A percentile compares a stretch with the other conserved stretches of the same genome.
phyloP scores from a whole-genome alignment of 2,329 filamentous ascomycete species.

The Keithomyces neogunnii region DNA sequence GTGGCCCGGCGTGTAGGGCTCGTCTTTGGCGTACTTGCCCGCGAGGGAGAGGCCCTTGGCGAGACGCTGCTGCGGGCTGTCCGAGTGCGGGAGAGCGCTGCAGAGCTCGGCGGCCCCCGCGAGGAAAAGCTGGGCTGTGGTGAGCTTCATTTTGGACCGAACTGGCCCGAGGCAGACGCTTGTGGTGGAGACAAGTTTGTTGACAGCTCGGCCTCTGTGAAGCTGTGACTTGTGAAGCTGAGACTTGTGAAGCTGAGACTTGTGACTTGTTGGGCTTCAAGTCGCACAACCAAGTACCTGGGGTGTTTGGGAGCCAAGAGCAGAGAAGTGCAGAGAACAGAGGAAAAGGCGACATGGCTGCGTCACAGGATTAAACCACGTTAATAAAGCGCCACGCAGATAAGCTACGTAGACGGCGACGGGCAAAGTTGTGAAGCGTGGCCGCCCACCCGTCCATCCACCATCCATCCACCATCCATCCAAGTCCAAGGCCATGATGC shows the following conservation, averaged over 20 bases:
- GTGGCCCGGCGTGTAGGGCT: constrained; percentile 52
- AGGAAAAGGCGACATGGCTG: neutral
- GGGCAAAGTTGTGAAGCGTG: neutral
- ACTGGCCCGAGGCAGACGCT: neutral
- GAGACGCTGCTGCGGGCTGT: constrained; percentile 48
- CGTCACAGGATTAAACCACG: neutral
- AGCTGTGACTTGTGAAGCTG: no score
- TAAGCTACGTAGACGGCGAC: neutral
- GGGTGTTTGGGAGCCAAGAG: no score
- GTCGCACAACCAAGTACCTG: no score
- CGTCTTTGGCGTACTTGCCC: constrained; percentile 26
- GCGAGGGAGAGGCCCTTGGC: constrained; percentile 40
- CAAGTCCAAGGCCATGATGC: no score
- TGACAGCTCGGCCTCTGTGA: no score
- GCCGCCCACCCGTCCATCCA: no score
- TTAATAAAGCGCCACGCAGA: constrained; percentile 3
- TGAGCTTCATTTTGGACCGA: constrained; percentile 18
- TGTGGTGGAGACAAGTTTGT: no score
- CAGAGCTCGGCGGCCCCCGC: constrained; percentile 14
- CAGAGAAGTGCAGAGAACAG: neutral
- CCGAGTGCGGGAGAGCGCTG: constrained; percentile 25
- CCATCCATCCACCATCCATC: no score
- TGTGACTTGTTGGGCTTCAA: no score
- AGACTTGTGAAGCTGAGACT: no score
- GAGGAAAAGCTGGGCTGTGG: constrained; percentile 17